Evolutionary conservation across 768 basidiomycete genomes (phyloP).

Genomic region (Lentinus brumalis): DNA sequence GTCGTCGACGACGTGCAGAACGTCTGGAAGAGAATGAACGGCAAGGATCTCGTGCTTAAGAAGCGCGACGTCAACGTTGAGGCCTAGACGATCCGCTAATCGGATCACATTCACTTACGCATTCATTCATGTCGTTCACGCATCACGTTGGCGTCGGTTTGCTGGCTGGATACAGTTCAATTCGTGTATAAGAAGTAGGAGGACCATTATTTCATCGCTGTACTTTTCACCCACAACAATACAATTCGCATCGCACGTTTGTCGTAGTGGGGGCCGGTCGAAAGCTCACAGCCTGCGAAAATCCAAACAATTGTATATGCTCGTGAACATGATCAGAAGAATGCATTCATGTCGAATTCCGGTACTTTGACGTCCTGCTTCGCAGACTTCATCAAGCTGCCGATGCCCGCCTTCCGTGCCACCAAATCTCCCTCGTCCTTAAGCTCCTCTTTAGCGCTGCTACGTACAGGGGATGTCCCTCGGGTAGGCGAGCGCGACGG

Average conservation of each 20-base stretch:
- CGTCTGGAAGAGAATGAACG: constrained; percentile 89
- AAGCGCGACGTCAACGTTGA: constrained; percentile 78
- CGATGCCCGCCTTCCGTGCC: constrained; percentile 72
- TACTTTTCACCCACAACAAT: constrained; percentile 23
- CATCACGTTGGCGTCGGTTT: constrained; percentile 3
- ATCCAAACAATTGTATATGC: too few species aligned
- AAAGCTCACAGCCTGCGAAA: background rate
- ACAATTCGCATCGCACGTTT: constrained; percentile 9
- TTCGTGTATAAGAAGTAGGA: constrained; percentile 23
- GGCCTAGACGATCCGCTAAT: constrained; percentile 33
- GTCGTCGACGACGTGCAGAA: constrained; percentile 97
- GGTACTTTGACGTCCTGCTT: constrained; percentile 84
- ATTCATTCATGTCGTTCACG: constrained; percentile 2
- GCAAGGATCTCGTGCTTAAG: constrained; percentile 80
- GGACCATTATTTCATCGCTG: constrained; percentile 16
- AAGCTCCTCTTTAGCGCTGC: constrained; percentile 8
- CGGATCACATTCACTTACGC: background rate
- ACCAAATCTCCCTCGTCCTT: constrained; percentile 59
- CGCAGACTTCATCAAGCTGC: constrained; percentile 87
- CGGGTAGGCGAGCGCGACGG: constrained; percentile 38
- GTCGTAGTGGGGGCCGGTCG: background rate
- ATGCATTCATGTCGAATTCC: constrained; percentile 86
- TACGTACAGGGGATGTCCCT: constrained; percentile 12
- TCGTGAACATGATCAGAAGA: constrained; percentile 45
- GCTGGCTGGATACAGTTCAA: constrained; percentile 9